These are phyloP conservation scores for Tremellales sp. DNA, from an alignment of 1,284 basidiomycete species.

Conservation along the genomic window DNA sequence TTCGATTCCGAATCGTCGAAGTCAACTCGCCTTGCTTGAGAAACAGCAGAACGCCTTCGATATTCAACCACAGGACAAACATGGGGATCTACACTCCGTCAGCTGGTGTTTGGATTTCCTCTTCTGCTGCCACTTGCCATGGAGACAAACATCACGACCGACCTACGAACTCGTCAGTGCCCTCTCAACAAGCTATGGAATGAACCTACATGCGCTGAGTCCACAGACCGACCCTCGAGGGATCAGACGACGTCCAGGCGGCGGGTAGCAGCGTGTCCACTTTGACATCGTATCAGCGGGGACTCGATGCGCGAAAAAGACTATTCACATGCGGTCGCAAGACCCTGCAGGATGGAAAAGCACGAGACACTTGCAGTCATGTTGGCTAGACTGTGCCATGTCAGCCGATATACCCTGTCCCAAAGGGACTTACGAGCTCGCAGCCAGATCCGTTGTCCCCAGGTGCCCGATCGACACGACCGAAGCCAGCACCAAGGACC, in stretches of 20 bases:
- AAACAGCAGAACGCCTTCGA: slow-evolving; percentile 69
- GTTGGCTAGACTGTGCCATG: slow-evolving; percentile 61
- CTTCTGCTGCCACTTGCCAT: slow-evolving; percentile 31
- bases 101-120: too few species aligned
- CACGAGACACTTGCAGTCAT: slow-evolving; percentile 77
- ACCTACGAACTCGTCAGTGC: slow-evolving; percentile 48
- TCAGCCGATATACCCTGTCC: slow-evolving; percentile 17
- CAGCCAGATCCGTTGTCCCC: slow-evolving; percentile 65
- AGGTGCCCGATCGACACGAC: slow-evolving; percentile 80
- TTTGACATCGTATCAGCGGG: slow-evolving; percentile 7
- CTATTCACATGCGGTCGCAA: slow-evolving; percentile 63
- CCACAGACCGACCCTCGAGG: slow-evolving; percentile 83
- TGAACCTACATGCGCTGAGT: slow-evolving; percentile 69
- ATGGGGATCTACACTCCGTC: slow-evolving; percentile 37
- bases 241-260: slow-evolving; percentile 82
- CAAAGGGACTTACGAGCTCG: slow-evolving; percentile 55
- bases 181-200: slow-evolving; percentile 28
- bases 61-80: slow-evolving; percentile 65
- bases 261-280: slow-evolving; percentile 85
- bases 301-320: not conserved
- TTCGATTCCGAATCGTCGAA: not conserved
- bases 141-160: slow-evolving; percentile 59
- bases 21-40: slow-evolving; percentile 63
- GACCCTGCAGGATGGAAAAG: slow-evolving; percentile 75
- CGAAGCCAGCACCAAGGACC: slow-evolving; percentile 46